A percentile compares a stretch with the other conserved stretches of the same genome.
These are phyloP conservation scores for Trichophyton equinum DNA, from an alignment of 2,329 filamentous ascomycete genomes.

Conservation along the genomic window DNA sequence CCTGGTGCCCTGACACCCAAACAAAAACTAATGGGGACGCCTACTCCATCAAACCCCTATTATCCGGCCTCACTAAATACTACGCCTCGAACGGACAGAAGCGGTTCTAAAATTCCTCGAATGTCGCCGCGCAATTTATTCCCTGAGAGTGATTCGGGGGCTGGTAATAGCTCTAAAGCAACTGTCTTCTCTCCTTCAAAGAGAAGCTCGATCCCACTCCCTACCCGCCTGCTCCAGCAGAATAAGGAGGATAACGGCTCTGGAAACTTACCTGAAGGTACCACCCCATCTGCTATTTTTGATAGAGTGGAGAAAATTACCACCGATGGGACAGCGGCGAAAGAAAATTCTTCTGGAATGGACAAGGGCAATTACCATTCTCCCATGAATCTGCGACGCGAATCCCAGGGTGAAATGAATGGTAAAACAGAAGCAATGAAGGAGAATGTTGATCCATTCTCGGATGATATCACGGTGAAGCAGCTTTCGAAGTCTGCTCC, in stretches of 20 bases:
- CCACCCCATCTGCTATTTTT: background rate
- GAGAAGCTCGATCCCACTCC: constrained; percentile 14
- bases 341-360: background rate
- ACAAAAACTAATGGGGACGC: background rate
- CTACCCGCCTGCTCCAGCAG: constrained; percentile 10
- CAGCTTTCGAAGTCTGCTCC: constrained; percentile 10
- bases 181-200: constrained; percentile 9
- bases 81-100: background rate
- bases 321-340: background rate
- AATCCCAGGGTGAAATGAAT: background rate
- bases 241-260: background rate
- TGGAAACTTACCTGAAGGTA: background rate
- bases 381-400: background rate
- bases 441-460: background rate
- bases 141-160: background rate
- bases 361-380: background rate
- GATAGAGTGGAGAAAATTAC: background rate
- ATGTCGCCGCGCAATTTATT: constrained; percentile 9
- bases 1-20: background rate
- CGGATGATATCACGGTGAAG: constrained; percentile 10
- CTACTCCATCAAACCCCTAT: background rate
- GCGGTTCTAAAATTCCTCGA: constrained; percentile 11
- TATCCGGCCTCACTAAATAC: background rate
- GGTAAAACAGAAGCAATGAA: background rate
- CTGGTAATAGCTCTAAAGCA: background rate